These are phyloP conservation scores for Tricharina praecox DNA, from an alignment of 495 filamentous ascomycete species.

Conservation along the genomic window DNA sequence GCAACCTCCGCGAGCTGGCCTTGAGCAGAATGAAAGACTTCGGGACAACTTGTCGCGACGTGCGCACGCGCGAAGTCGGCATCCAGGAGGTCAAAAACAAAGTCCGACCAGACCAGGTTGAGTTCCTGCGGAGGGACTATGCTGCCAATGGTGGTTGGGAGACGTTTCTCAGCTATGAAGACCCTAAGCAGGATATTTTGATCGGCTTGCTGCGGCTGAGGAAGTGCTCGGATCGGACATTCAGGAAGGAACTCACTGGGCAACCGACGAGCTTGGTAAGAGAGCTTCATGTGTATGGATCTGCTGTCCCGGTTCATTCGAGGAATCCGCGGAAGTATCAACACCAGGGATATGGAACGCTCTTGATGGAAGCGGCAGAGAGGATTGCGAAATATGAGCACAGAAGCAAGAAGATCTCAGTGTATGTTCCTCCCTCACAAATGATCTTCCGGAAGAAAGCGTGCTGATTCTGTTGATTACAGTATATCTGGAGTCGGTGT, in stretches of 20 bases:
- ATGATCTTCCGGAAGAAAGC: not conserved
- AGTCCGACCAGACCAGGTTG: slow-evolving; percentile 88
- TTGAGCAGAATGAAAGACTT: slow-evolving; percentile 96
- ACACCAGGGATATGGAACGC: slow-evolving; percentile 90
- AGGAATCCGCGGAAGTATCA: slow-evolving; percentile 91
- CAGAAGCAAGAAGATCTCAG: slow-evolving; percentile 77
- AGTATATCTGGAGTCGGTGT: slow-evolving; percentile 84
- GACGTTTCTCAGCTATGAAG: slow-evolving; percentile 93
- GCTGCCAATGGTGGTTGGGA: slow-evolving; percentile 93
- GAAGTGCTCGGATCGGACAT: slow-evolving; percentile 79
- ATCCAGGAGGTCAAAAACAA: slow-evolving; percentile 98
- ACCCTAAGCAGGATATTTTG: slow-evolving; percentile 94
- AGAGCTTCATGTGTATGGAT: slow-evolving; percentile 92
- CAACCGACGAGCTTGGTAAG: slow-evolving; percentile 84
- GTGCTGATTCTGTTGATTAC: slow-evolving; percentile 7
- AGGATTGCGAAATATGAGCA: slow-evolving; percentile 87
- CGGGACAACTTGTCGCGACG: slow-evolving; percentile 88
- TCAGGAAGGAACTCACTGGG: slow-evolving; percentile 66
- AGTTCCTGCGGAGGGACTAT: slow-evolving; percentile 92
- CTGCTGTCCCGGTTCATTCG: slow-evolving; percentile 84
- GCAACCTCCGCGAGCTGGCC: slow-evolving; percentile 84
- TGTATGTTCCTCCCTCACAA: slow-evolving; percentile 28
- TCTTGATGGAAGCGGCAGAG: slow-evolving; percentile 96
- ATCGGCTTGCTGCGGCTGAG: slow-evolving; percentile 80
- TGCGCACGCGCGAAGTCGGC: slow-evolving; percentile 92